These are phyloP conservation scores for Chrysanthemum makinoi DNA, from an alignment of 129 eudicot genomes.

Conservation along the genomic window DNA sequence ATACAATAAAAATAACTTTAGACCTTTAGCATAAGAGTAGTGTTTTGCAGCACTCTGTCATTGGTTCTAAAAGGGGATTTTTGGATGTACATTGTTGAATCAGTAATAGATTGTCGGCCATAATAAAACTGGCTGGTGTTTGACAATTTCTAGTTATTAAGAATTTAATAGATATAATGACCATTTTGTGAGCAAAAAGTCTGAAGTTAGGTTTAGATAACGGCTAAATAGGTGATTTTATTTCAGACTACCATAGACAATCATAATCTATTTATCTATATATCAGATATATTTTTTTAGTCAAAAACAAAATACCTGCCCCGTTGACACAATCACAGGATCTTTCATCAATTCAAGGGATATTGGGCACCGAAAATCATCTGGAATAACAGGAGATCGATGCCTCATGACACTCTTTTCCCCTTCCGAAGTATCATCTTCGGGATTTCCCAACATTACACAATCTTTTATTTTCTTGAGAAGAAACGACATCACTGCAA, in stretches of 20 bases:
- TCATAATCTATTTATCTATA: no score
- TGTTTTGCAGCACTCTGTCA: no score
- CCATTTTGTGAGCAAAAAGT: no score
- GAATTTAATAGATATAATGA: no score
- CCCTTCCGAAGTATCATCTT: conserved; percentile 44
- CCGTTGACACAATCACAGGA: conserved; percentile 98
- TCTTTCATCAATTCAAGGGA: conserved; percentile 97
- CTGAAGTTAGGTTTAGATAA: background rate
- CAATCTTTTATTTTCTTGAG: conserved; percentile 69
- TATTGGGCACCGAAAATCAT: conserved; percentile 95
- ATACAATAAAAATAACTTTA: background rate
- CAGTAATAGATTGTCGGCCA: no score
- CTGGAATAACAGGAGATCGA: conserved; percentile 92
- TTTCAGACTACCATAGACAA: no score
- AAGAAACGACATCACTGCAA: conserved; percentile 66
- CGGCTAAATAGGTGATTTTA: background rate
- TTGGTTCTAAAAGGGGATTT: no score
- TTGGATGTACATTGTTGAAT: no score
- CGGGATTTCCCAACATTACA: conserved; percentile 49
- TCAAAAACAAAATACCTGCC: conserved; percentile 58
- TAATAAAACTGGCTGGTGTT: no score
- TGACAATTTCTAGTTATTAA: no score
- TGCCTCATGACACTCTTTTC: conserved; percentile 74
- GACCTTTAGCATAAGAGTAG: background rate
- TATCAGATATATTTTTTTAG: no score